Percentiles rank a stretch among this genome's conserved stretches.
Conservation (phyloP, 768 basidiomycete species). For the Hygrocybe coccinea region DNA sequence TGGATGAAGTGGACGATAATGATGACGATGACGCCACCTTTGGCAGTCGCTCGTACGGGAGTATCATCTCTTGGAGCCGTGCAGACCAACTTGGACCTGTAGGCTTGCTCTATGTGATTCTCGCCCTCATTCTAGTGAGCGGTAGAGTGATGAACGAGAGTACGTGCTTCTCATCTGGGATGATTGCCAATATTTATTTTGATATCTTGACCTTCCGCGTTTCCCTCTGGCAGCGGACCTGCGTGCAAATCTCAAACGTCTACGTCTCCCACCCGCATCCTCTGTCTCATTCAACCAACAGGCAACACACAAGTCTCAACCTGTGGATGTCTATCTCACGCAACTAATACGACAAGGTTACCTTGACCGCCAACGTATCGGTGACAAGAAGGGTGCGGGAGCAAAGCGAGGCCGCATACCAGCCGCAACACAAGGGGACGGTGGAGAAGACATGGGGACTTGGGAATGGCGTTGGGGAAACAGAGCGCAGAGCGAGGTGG, state of each 20-base stretch:
- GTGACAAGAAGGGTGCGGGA: conserved; percentile 40
- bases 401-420: conserved; percentile 53
- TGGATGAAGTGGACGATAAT: conserved; percentile 46
- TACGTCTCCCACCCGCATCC: conserved; percentile 51
- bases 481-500: conserved; percentile 75
- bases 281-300: conserved; percentile 50
- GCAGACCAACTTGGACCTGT: conserved; percentile 61
- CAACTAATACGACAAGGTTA: conserved; percentile 67
- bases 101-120: conserved; percentile 76
- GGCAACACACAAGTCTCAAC: conserved; percentile 45
- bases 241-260: conserved; percentile 59
- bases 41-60: conserved; percentile 51
- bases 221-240: conserved; percentile 55
- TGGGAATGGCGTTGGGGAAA: conserved; percentile 69
- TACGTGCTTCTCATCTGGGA: conserved; percentile 36
- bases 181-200: neutral
- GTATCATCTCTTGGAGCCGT: conserved; percentile 68
- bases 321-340: conserved; percentile 63
- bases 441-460: conserved; percentile 24
- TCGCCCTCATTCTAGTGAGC: conserved; percentile 79
- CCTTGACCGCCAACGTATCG: conserved; percentile 61
- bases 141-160: conserved; percentile 72
- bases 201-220: conserved; percentile 1
- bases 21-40: conserved; percentile 37
- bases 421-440: conserved; percentile 38